phyloP scores from a whole-genome alignment of 2,329 filamentous ascomycete species.

The Aspergillus oerlinghausenensis region DNA sequence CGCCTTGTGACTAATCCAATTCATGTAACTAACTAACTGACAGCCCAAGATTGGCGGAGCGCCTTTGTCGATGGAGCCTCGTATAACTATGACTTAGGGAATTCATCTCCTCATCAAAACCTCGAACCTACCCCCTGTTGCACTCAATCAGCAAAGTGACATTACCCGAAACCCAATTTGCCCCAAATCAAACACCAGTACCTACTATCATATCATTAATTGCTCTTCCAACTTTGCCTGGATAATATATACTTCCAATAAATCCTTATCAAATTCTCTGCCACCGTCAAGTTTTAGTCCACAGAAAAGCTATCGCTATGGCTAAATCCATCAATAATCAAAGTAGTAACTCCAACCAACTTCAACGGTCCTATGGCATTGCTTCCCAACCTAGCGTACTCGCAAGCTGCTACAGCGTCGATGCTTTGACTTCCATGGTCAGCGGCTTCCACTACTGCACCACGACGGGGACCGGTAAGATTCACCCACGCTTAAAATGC shows the following conservation, averaged over 20 bases:
- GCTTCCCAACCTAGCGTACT: constrained; percentile 64
- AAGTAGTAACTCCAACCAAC: constrained; percentile 61
- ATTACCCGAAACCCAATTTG: background rate
- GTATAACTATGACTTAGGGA: background rate
- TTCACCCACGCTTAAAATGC: background rate
- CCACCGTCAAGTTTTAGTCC: constrained; percentile 2
- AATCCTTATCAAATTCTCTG: background rate
- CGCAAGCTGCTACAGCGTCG: constrained; percentile 86
- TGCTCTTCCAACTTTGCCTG: background rate
- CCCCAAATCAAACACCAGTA: background rate
- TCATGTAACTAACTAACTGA: too few relatives aligned
- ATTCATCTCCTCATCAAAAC: background rate
- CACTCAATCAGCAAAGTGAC: background rate
- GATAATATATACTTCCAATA: background rate
- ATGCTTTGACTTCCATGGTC: constrained; percentile 62
- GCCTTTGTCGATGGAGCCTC: background rate
- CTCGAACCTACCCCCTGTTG: background rate
- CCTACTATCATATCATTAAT: background rate
- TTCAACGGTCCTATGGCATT: constrained; percentile 56
- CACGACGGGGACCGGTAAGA: constrained; percentile 74
- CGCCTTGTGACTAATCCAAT: too few relatives aligned
- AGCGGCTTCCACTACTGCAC: constrained; percentile 93
- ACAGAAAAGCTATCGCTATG: constrained; percentile 22
- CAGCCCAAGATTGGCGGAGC: background rate
- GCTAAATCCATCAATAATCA: constrained; percentile 59